A percentile compares a stretch with the other conserved stretches of the same genome.
Conservation (phyloP, 371 early-diverging fungal species). For the Mucor indicus region DNA sequence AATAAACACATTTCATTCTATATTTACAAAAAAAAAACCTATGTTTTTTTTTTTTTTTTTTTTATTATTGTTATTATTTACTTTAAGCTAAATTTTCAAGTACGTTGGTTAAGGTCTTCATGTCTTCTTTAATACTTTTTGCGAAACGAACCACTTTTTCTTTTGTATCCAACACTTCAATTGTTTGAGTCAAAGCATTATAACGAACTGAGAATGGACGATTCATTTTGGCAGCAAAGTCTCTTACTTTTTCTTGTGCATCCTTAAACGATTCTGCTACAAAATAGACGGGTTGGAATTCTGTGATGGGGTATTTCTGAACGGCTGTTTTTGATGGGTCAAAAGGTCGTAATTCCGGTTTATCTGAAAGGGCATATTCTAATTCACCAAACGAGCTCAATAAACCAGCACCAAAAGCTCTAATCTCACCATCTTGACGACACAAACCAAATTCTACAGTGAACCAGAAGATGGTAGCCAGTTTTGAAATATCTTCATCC, state of each 20-base stretch:
- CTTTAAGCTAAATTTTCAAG: constrained; percentile 51
- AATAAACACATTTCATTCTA: too few relatives aligned
- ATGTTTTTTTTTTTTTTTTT: too few relatives aligned
- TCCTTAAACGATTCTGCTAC: constrained; percentile 93
- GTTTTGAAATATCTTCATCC: constrained; percentile 87
- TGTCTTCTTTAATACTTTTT: constrained; percentile 69
- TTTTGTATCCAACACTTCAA: constrained; percentile 86
- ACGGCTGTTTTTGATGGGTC: constrained; percentile 81
- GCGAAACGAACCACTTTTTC: constrained; percentile 78
- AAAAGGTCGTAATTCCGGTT: constrained; percentile 81
- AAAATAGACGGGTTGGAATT: constrained; percentile 95
- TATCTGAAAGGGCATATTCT: constrained; percentile 80
- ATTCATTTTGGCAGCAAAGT: constrained; percentile 74
- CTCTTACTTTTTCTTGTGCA: constrained; percentile 88
- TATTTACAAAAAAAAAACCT: too few relatives aligned
- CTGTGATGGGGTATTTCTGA: constrained; percentile 89
- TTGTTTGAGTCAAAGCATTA: constrained; percentile 86
- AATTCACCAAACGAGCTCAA: constrained; percentile 96
- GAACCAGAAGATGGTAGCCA: constrained; percentile 94
- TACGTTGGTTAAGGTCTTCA: constrained; percentile 69
- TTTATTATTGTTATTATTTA: too few relatives aligned
- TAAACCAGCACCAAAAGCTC: constrained; percentile 94
- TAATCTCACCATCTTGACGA: constrained; percentile 75
- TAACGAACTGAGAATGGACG: constrained; percentile 91
- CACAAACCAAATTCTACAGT: constrained; percentile 96